Evolutionary conservation across 1,284 basidiomycete genomes (phyloP).

Genomic region (Fomes fomentarius): DNA sequence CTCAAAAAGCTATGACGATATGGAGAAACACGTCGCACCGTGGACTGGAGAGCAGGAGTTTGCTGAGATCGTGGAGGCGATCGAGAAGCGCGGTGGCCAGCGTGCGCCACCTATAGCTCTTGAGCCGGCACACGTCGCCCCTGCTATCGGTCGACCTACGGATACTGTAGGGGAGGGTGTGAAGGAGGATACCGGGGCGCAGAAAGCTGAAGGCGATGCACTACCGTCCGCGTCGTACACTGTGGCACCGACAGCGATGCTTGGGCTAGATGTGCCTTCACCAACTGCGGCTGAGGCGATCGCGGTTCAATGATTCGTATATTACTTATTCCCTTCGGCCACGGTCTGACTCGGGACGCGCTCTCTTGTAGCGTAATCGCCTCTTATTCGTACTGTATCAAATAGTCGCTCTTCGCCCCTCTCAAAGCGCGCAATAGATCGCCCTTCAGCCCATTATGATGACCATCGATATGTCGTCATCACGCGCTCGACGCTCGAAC

Average conservation of each 20-base stretch:
- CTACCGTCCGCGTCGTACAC: too few relatives aligned
- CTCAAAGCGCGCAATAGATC: too few relatives aligned
- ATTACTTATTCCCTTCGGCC: background rate
- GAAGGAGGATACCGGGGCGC: background rate
- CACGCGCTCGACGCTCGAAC: too few relatives aligned
- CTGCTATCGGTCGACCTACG: too few relatives aligned
- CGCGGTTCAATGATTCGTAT: constrained; percentile 1
- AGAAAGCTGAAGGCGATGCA: too few relatives aligned
- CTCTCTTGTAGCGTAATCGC: constrained; percentile 1
- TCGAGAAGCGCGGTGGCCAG: constrained; percentile 47
- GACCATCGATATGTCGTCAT: too few relatives aligned
- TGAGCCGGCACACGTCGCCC: constrained; percentile 4
- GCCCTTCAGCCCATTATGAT: too few relatives aligned
- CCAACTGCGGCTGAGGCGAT: constrained; percentile 2
- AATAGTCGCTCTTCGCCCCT: too few relatives aligned
- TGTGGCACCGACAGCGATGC: background rate
- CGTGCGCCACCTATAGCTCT: constrained; percentile 21
- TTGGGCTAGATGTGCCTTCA: constrained; percentile 9
- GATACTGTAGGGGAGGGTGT: background rate
- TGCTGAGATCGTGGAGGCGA: constrained; percentile 52
- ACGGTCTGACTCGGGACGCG: background rate
- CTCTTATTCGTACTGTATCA: constrained; percentile 4
- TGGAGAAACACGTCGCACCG: constrained; percentile 53
- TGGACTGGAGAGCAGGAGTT: constrained; percentile 71
- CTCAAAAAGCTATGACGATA: constrained; percentile 69